These are phyloP conservation scores for Cercospora canescens DNA, from an alignment of 2,329 filamentous ascomycete genomes.

Conservation along the genomic window DNA sequence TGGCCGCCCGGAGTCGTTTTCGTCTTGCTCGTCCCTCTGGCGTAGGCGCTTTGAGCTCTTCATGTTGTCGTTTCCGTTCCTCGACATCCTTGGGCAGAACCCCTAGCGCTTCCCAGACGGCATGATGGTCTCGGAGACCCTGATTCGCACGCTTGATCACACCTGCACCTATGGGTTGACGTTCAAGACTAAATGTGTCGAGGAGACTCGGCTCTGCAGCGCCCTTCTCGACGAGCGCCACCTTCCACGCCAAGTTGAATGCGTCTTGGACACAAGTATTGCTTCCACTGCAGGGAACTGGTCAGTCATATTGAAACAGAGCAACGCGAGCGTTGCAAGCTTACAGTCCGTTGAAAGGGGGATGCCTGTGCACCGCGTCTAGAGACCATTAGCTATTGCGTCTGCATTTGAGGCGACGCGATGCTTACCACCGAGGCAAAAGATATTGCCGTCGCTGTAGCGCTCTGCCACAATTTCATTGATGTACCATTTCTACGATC, in stretches of 20 bases:
- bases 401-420: constrained; percentile 54
- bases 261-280: constrained; percentile 25
- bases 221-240: constrained; percentile 29
- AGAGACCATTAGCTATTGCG: constrained; percentile 57
- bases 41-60: constrained; percentile 31
- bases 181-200: constrained; percentile 33
- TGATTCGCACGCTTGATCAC: constrained; percentile 59
- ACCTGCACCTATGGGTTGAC: constrained; percentile 45
- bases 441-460: constrained; percentile 53
- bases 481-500: constrained; percentile 54
- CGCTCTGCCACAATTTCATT: constrained; percentile 62
- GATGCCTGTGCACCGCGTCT: constrained; percentile 59
- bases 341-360: constrained; percentile 59
- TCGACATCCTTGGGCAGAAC: constrained; percentile 27
- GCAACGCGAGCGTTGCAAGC: constrained; percentile 13
- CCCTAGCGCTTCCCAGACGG: constrained; percentile 35
- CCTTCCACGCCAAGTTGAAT: constrained; percentile 19
- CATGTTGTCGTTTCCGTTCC: constrained; percentile 32
- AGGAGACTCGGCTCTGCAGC: constrained; percentile 27
- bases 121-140: constrained; percentile 53
- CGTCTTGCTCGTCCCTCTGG: constrained; percentile 41
- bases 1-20: constrained; percentile 30
- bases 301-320: background rate
- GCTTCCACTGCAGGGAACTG: constrained; percentile 41
- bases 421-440: constrained; percentile 52